Base-by-base conservation (phyloP, 768 basidiomycete genomes). In the Cubamyces sp. region DNA sequence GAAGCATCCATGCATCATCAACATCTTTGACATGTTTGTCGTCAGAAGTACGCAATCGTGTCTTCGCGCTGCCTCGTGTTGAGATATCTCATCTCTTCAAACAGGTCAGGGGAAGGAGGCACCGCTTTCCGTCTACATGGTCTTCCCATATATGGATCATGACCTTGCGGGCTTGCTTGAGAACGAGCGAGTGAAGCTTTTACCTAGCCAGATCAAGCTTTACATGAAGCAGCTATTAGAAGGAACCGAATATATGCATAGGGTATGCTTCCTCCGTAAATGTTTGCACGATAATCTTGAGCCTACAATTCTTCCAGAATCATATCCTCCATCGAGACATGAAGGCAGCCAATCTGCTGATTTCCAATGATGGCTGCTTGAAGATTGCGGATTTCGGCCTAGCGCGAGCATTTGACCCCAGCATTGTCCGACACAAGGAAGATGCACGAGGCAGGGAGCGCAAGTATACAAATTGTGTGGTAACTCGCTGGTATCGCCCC, bases 71-170 rank as follows among this genome's bases (percentile, higher is more conserved):
- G 18, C 12, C 14, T 14, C 25, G 18, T 61, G 15, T n/a, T 25
- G 37, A 54, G 16, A 45, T 57, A 2, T 45, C 47, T 47, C 54
- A 55, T 25, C 42, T 19, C 23, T 37, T 34, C 16, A 9, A 3
- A 46, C 64, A 88, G 87, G 88, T 71, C 88, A 81, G 61, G 84
- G 82, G 12, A 86, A 84, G 64, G 86, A 88, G 48, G 72, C 74
- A 14, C 86, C 90, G 25, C 77, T 93, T 56, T 92, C 92, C 4
- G 92, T 98, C 15, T 97, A 92, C 76, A 97, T 98, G 94, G 96
- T 98, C 43, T 99, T 98, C 70, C 97, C 97, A 0, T 99, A 98
- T 76, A 98, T 98, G 97, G 97, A 98, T 70, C 96, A 99, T 70
- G 97, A 99, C 75, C 85, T 99, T 12, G 94, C 96, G 2, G 97